A percentile compares a stretch with the other conserved stretches of the same genome.
phyloP scores from a whole-genome alignment of 768 basidiomycete genomes.

The Kwoniella europaea region DNA sequence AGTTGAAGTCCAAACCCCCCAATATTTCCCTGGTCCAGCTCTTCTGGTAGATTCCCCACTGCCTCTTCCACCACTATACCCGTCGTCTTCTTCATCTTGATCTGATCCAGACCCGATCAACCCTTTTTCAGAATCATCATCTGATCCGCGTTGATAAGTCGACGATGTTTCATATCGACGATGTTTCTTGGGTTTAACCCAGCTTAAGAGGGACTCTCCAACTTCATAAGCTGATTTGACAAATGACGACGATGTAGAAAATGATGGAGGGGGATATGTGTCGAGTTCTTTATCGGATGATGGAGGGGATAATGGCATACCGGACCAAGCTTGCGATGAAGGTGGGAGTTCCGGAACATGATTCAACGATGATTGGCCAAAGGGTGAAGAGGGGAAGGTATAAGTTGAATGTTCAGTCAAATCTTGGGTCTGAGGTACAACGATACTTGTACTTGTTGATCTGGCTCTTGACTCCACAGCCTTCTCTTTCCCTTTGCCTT shows the following conservation, averaged over 20 bases:
- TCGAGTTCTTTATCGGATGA: neutral
- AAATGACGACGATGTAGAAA: slow-evolving; percentile 5
- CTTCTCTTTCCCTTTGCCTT: slow-evolving; percentile 20
- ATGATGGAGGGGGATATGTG: neutral
- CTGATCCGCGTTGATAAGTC: slow-evolving; percentile 19
- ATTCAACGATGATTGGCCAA: neutral
- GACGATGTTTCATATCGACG: neutral
- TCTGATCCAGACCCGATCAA: slow-evolving; percentile 40
- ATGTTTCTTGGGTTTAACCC: slow-evolving; percentile 19
- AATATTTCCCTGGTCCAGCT: slow-evolving; percentile 14
- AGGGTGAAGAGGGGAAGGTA: slow-evolving; percentile 12
- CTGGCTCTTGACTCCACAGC: slow-evolving; percentile 37
- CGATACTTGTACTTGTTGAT: slow-evolving; percentile 49
- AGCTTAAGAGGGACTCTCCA: slow-evolving; percentile 33
- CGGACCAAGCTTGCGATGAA: slow-evolving; percentile 8
- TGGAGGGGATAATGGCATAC: slow-evolving; percentile 4
- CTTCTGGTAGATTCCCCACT: slow-evolving; percentile 17
- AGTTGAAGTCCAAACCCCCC: slow-evolving; percentile 33
- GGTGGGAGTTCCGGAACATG: neutral
- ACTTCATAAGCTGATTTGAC: slow-evolving; percentile 39
- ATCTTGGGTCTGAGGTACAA: slow-evolving; percentile 25
- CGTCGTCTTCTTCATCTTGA: slow-evolving; percentile 12
- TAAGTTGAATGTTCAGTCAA: slow-evolving; percentile 22
- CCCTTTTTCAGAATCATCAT: slow-evolving; percentile 32
- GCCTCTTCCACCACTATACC: neutral